Percentiles rank a stretch among this genome's conserved stretches.
These are phyloP conservation scores for Marasmius tenuissimus DNA, from an alignment of 1,284 basidiomycete species.

Conservation along the genomic window DNA sequence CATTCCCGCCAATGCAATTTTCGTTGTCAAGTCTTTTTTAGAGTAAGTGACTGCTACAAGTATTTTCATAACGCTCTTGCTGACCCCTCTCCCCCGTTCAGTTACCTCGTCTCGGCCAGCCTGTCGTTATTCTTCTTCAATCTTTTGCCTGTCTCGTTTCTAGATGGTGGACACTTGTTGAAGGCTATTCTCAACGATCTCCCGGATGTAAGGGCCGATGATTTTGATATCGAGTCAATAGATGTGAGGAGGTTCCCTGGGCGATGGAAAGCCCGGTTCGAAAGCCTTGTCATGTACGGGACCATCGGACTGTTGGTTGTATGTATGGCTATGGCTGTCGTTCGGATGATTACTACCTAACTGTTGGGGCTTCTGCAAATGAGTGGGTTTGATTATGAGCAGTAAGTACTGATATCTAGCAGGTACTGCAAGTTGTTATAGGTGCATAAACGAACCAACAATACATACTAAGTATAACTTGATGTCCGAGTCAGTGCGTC, in stretches of 20 bases:
- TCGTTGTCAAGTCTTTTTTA: conserved; percentile 37
- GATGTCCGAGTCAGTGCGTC: background rate
- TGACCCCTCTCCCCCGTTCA: conserved; percentile 22
- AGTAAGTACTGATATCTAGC: no score
- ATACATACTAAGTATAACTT: background rate
- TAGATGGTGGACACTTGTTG: conserved; percentile 64
- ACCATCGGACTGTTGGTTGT: background rate
- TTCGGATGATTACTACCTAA: background rate
- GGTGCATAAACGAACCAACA: no score
- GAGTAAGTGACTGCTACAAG: conserved; percentile 38
- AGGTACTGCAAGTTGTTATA: no score
- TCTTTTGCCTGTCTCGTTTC: conserved; percentile 58
- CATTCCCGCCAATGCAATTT: conserved; percentile 46
- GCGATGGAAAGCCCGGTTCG: background rate
- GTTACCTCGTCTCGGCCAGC: conserved; percentile 62
- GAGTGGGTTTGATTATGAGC: no score
- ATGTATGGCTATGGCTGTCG: background rate
- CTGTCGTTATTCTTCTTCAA: conserved; percentile 75
- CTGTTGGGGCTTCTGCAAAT: background rate
- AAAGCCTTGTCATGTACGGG: background rate
- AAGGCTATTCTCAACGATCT: conserved; percentile 34
- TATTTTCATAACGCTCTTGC: conserved; percentile 1
- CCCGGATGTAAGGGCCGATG: background rate
- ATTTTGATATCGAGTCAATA: background rate
- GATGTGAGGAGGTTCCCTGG: background rate